Evolutionary conservation across 257 asterid species (phyloP).

Genomic region (Cynanchum wilfordii): DNA sequence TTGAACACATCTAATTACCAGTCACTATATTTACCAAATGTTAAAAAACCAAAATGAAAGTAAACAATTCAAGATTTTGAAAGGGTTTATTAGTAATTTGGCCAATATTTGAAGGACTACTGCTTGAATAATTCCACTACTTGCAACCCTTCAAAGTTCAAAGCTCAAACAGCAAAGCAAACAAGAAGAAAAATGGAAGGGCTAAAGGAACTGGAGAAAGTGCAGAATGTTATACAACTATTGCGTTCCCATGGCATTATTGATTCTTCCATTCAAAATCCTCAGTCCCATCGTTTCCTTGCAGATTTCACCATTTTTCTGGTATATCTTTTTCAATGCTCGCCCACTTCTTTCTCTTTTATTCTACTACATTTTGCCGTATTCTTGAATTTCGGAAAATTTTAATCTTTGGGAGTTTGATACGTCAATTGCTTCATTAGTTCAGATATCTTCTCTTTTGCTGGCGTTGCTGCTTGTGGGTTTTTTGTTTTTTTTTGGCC

Average conservation of each 20-base stretch:
- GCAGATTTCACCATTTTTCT: conserved; percentile 56
- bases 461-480: conserved; percentile 1
- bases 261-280: conserved; percentile 26
- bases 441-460: neutral
- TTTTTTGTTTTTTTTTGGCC: no score
- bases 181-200: conserved; percentile 55
- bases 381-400: neutral
- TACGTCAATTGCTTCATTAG: neutral
- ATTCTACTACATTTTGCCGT: neutral
- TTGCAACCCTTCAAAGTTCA: neutral
- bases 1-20: no score
- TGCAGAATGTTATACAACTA: conserved; percentile 44
- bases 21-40: neutral
- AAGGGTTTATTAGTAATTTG: neutral
- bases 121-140: neutral
- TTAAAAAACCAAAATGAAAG: no score
- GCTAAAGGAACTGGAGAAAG: conserved; percentile 56
- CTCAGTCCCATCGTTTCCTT: conserved; percentile 58
- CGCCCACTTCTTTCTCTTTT: neutral
- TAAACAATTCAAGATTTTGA: neutral
- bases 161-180: neutral
- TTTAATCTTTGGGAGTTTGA: neutral
- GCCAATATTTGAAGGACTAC: neutral
- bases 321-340: conserved; percentile 27
- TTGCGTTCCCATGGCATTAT: conserved; percentile 48